Percentiles rank a stretch among this genome's conserved stretches.
Evolutionary conservation across 1,284 basidiomycete species (phyloP).

Genomic region (Leccinum cinnamomeum): DNA sequence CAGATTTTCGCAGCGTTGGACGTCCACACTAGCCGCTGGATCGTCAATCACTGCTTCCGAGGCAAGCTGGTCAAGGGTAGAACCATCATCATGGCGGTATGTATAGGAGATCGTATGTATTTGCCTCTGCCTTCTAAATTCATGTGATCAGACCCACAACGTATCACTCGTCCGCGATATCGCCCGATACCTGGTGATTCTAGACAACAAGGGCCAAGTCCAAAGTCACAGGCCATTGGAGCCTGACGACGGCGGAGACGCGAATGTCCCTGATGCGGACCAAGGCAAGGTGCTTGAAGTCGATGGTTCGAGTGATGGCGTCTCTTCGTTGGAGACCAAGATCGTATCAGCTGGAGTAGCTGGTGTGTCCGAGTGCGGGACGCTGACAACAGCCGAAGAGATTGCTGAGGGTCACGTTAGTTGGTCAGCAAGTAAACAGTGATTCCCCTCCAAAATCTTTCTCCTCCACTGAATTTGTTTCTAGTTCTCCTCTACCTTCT

Average conservation of each 20-base stretch:
- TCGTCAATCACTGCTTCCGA: slow-evolving; percentile 72
- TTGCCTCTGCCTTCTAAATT: background rate
- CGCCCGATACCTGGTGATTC: slow-evolving; percentile 56
- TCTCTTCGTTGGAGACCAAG: background rate
- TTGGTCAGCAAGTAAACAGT: slow-evolving; percentile 36
- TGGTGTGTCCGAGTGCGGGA: slow-evolving; percentile 34
- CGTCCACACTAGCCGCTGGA: slow-evolving; percentile 66
- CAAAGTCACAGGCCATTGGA: slow-evolving; percentile 41
- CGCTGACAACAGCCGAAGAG: slow-evolving; percentile 61
- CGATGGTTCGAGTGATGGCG: background rate
- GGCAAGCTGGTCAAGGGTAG: slow-evolving; percentile 68
- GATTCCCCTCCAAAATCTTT: background rate
- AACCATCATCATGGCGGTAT: slow-evolving; percentile 70
- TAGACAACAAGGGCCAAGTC: slow-evolving; percentile 48
- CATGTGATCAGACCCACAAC: slow-evolving; percentile 56
- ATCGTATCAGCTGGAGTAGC: background rate
- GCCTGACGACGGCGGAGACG: background rate
- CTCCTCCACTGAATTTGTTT: background rate
- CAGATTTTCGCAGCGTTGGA: slow-evolving; percentile 37
- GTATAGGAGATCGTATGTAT: slow-evolving; percentile 17
- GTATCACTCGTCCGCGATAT: slow-evolving; percentile 56
- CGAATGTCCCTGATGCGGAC: background rate
- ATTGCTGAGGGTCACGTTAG: slow-evolving; percentile 59
- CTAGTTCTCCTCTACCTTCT: slow-evolving; percentile 37
- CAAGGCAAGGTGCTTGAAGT: background rate